Evolutionary conservation across 257 asterid species (phyloP), one percentile per base, ranked within the genome.

Genomic region (Anisodus tanguticus): DNA sequence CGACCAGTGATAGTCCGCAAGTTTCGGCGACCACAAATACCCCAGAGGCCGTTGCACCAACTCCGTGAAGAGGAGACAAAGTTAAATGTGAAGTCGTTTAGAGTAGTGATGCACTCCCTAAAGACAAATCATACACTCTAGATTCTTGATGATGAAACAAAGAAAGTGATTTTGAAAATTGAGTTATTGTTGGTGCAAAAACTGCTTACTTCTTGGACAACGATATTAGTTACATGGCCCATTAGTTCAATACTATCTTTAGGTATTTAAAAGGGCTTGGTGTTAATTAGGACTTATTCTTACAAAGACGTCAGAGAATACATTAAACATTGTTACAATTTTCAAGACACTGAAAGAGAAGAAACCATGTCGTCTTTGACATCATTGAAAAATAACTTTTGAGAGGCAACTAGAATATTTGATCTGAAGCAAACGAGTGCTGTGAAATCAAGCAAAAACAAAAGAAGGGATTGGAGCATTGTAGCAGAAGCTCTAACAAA

Each of bases 1-100:
- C 31, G 26, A 68, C 12, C 12, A 0, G 53, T 6, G 77, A 39
- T 69, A 39, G 77, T 37, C 74, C 49, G 5, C 12, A 2, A 0
- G 41, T 12, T 31, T 31, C 59, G 4, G 0, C 17, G 17, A 31
- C 47, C 59, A 54, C 59, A 67, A 35, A 41, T 13, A 15, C 77
- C 39, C 54, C 15, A 67, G 19, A 35, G 74, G 19, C 9, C 39
- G 49, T 35, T 35, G 19, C 74, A 19, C 9, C 19, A 12, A 35
- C 74, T 67, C 49, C 49, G 16, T 39, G 76, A 68, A 68, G 76
- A 68, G 76, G 51, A 37, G 19, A 68, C 51, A 68, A 68, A 68
- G 76, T 68, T 0, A 68, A 15, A 37, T 35, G 11, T 15, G 12
- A 37, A 13, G 17, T 5, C 6, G 6, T 37, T 6, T 35, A 68